A percentile compares a stretch with the other conserved stretches of the same genome.
Evolutionary conservation across 306 rosid species (phyloP).

Genomic region (Ormosia emarginata): DNA sequence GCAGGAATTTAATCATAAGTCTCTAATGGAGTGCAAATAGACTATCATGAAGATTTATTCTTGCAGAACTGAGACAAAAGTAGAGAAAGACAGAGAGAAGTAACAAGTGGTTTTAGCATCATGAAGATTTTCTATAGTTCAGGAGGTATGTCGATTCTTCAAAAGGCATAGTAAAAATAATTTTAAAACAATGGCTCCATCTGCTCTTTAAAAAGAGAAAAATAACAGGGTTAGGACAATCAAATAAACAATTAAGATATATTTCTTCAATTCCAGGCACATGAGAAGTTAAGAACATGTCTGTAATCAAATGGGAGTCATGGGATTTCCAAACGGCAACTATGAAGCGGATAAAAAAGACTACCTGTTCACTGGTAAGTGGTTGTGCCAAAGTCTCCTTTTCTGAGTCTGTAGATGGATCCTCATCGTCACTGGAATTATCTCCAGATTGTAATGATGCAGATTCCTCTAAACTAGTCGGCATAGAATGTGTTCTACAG

Average conservation of each 20-base stretch:
- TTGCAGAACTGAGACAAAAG: not conserved
- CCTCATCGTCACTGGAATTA: constrained; percentile 17
- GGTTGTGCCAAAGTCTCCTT: constrained; percentile 28
- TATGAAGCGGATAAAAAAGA: not conserved
- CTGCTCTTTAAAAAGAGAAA: not conserved
- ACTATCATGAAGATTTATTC: not conserved
- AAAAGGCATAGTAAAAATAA: not conserved
- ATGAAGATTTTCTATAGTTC: not conserved
- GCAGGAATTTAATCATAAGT: not conserved
- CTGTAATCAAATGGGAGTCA: not conserved
- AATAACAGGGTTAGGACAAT: not conserved
- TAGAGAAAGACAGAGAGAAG: not conserved
- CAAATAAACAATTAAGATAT: not conserved
- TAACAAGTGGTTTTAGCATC: not conserved
- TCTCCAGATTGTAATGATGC: constrained; percentile 18
- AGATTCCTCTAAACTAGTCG: constrained; percentile 30
- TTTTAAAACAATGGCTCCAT: not conserved
- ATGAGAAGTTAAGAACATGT: not conserved
- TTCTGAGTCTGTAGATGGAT: constrained; percentile 28
- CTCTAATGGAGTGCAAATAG: not conserved
- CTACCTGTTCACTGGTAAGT: constrained; percentile 37
- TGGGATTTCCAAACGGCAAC: not conserved
- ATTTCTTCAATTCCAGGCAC: not conserved
- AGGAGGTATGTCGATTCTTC: not conserved
- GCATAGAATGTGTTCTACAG: constrained; percentile 16